A percentile compares a stretch with the other conserved stretches of the same genome.
These are phyloP conservation scores for Pulicaria dysenterica DNA, from an alignment of 129 eudicot species.

Conservation along the genomic window DNA sequence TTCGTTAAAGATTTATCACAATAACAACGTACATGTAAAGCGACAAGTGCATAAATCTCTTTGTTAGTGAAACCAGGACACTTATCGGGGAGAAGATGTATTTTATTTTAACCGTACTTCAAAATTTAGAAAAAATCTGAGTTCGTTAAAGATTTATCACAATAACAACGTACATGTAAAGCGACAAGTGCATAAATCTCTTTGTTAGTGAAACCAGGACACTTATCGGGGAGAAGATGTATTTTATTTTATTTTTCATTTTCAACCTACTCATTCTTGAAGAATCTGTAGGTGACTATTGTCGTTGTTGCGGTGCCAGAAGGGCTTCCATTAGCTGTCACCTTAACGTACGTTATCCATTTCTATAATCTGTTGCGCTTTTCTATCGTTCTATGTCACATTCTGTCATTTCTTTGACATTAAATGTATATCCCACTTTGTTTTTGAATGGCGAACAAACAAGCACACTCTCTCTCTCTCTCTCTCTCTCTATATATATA, in stretches of 20 bases:
- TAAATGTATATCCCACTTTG: background rate
- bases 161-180: too few relatives aligned
- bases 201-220: background rate
- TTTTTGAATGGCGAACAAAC: too few relatives aligned
- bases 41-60: too few relatives aligned
- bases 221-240: conserved; percentile 11
- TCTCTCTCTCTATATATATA: too few relatives aligned
- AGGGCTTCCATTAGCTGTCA: conserved; percentile 98
- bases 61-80: background rate
- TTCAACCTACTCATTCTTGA: conserved; percentile 27
- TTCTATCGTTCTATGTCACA: background rate
- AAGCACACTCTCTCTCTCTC: too few relatives aligned
- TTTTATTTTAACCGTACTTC: too few relatives aligned
- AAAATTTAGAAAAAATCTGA: too few relatives aligned
- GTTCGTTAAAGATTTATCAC: background rate
- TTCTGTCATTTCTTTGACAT: background rate
- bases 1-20: background rate
- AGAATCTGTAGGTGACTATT: conserved; percentile 70
- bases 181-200: too few relatives aligned
- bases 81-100: conserved; percentile 10
- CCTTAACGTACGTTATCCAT: conserved; percentile 70
- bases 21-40: too few relatives aligned
- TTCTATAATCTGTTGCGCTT: conserved; percentile 6
- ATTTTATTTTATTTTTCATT: background rate
- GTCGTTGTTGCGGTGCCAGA: conserved; percentile 99